Evolutionary conservation across 2,329 filamentous ascomycete species (phyloP), one percentile per base, ranked within the genome.

Genomic region (Raffaelea albimanens): DNA sequence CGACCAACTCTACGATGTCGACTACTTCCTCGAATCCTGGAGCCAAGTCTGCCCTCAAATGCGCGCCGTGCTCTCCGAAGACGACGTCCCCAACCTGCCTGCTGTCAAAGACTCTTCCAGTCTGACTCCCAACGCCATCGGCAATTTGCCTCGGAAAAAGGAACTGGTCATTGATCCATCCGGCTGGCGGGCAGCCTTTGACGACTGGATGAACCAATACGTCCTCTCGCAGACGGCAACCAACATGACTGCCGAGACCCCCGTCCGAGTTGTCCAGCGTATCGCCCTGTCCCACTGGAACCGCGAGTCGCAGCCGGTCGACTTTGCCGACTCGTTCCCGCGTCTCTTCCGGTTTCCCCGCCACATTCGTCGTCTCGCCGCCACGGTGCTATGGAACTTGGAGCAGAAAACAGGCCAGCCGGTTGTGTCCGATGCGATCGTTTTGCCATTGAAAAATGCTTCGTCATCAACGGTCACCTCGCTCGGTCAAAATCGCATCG

Each of bases 301-400:
- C 25, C 46, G 43, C 48, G 56, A 33, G 52, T 50, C 8, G 49
- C 57, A 34, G n/a, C 19, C 11, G 2, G 14, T 4, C 38, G 48
- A 33, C 48, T 49, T 49, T 34, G 40, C 40, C 33, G n/a, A 40
- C 14, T 38, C 45, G 5, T 42, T 50, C 19, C 41, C 45, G 14
- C 45, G 45, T 22, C 41, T 41, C 1, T 49, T 49, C 31, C 40
- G 48, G 11, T 16, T 40, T 5, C 48, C 48, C 3, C 44, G n/a
- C 13, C 14, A 11, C 18, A 39, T 33, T 16, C 38, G 40, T 10
- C 39, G 40, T 7, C 48, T 66, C 16, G 62, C 63, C 3, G 64
- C 63, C 0, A 52, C 56, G 13, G 57, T 57, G 5, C 58, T 64
- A 8, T 59, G 61, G 51, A 54, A 56, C 5, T 47, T 67, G 29